These are phyloP conservation scores for Penicillium sp. DNA, from an alignment of 2,329 filamentous ascomycete genomes.

Conservation along the genomic window DNA sequence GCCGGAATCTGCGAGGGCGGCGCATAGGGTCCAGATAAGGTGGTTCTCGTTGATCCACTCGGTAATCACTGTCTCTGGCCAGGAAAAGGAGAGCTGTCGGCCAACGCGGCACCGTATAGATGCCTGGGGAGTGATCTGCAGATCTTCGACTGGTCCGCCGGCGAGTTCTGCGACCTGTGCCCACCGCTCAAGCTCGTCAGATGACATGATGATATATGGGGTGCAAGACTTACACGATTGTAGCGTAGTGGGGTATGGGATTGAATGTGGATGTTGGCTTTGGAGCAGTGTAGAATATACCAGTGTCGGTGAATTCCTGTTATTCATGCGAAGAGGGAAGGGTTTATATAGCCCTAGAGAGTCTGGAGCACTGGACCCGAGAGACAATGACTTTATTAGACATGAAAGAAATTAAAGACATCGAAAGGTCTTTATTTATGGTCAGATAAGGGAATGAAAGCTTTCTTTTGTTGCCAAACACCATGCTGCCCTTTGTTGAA, in stretches of 20 bases:
- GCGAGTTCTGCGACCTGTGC: background rate
- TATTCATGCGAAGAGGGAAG: background rate
- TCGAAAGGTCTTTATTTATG: background rate
- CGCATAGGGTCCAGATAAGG: background rate
- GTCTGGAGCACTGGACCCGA: background rate
- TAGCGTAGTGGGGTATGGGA: background rate
- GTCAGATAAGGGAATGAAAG: no score
- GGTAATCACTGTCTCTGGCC: background rate
- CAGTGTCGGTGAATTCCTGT: background rate
- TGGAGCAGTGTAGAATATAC: background rate
- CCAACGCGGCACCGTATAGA: background rate
- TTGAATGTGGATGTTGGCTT: background rate
- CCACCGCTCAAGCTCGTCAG: background rate
- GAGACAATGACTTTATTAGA: background rate
- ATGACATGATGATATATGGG: background rate
- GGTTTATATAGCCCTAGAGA: background rate
- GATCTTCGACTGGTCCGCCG: background rate
- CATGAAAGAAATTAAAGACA: background rate
- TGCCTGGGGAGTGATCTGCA: background rate
- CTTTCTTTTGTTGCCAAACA: background rate
- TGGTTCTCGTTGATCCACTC: background rate
- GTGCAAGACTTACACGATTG: background rate
- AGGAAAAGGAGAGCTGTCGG: no score
- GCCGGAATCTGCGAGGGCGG: background rate
- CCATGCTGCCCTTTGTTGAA: background rate